phyloP scores from a whole-genome alignment of 176 grass and related monocot species.

The Rhynchospora pubera region DNA sequence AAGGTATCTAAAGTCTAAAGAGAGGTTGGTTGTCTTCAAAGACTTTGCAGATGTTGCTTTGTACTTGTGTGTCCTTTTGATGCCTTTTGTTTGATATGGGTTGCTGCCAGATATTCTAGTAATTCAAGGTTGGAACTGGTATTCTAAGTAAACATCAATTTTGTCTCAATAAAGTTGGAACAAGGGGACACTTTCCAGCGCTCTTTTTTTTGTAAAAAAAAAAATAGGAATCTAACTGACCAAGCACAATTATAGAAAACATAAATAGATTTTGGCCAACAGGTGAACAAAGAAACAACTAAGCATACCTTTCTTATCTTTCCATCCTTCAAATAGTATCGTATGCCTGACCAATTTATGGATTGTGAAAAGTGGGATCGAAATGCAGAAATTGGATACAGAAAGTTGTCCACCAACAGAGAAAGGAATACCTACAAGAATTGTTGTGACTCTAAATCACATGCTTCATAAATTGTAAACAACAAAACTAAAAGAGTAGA shows the following conservation, averaged over 20 bases:
- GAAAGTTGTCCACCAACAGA: conserved; percentile 88
- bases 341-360: conserved; percentile 96
- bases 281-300: not conserved
- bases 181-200: too few species aligned
- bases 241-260: not conserved
- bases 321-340: conserved; percentile 85
- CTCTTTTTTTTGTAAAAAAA: too few species aligned
- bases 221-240: not conserved
- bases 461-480: not conserved
- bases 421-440: conserved; percentile 72
- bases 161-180: too few species aligned
- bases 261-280: not conserved
- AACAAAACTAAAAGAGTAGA: not conserved
- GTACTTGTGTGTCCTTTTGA: too few species aligned
- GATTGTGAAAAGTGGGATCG: conserved; percentile 81
- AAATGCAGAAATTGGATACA: conserved; percentile 83
- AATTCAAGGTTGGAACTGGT: too few species aligned
- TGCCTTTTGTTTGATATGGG: too few species aligned
- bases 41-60: too few species aligned
- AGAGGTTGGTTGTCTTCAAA: too few species aligned
- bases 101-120: too few species aligned
- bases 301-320: conserved; percentile 85
- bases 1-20: too few species aligned
- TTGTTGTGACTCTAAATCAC: conserved; percentile 3
- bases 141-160: too few species aligned